Evolutionary conservation across 345 rosid species (phyloP).

Genomic region (Rhodamnia rubescens): DNA sequence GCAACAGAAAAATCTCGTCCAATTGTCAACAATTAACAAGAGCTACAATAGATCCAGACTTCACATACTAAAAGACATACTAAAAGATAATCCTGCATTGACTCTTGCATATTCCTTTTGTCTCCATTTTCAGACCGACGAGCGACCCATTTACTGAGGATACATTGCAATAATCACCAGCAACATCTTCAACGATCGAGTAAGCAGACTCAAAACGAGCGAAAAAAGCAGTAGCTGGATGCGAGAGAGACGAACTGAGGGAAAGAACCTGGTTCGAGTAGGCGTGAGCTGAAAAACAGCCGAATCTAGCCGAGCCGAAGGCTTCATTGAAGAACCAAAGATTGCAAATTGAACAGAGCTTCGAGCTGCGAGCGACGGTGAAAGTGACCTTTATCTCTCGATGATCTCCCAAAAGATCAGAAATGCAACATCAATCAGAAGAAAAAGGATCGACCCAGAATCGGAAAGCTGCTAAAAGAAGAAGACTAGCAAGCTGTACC

Average conservation of each 20-base stretch:
- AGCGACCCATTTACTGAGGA: background rate
- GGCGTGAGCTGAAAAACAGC: slow-evolving; percentile 95
- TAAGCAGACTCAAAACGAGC: background rate
- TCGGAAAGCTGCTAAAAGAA: background rate
- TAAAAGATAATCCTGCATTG: background rate
- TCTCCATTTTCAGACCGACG: background rate
- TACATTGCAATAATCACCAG: background rate
- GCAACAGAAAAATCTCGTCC: background rate
- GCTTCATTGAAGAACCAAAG: slow-evolving; percentile 37
- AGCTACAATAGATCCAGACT: background rate
- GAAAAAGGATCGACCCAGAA: background rate
- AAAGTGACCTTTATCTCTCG: background rate
- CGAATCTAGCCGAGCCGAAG: slow-evolving; percentile 76
- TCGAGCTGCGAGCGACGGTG: background rate
- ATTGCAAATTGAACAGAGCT: background rate
- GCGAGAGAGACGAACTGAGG: background rate
- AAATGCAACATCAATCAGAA: background rate
- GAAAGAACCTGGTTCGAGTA: slow-evolving; percentile 77
- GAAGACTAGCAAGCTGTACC: background rate
- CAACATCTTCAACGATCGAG: background rate
- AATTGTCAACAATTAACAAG: background rate
- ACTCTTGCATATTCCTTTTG: background rate
- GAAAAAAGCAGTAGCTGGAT: background rate
- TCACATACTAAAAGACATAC: background rate
- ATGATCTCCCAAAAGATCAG: background rate